These are phyloP conservation scores for Trebouxiophyceae sp. DNA, from an alignment of 163 green algal species.

Conservation along the genomic window DNA sequence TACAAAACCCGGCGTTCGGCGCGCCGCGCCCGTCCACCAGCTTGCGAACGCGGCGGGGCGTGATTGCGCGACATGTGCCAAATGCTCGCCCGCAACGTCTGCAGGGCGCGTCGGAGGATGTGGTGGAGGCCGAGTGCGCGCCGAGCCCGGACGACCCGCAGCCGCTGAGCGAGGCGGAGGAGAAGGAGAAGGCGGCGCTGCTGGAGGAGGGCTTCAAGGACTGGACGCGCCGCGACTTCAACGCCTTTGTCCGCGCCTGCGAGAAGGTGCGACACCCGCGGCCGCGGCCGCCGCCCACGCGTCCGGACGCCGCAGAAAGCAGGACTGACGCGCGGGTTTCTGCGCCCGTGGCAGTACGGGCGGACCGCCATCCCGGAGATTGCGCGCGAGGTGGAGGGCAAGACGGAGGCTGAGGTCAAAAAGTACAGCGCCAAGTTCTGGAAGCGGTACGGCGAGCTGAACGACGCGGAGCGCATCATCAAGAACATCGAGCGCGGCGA, in stretches of 20 bases:
- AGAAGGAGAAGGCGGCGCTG: constrained; percentile 53
- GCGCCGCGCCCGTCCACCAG: too few relatives aligned
- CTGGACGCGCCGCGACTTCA: constrained; percentile 88
- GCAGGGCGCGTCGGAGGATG: constrained; percentile 65
- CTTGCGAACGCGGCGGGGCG: too few relatives aligned
- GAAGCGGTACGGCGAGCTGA: constrained; percentile 80
- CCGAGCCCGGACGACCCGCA: constrained; percentile 59
- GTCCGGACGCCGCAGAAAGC: too few relatives aligned
- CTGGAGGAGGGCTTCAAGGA: constrained; percentile 77
- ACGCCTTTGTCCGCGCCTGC: constrained; percentile 86
- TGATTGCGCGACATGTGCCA: too few relatives aligned
- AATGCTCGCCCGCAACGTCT: too few relatives aligned
- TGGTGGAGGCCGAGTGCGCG: constrained; percentile 41
- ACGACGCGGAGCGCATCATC: constrained; percentile 87
- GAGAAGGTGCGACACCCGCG: constrained; percentile 59
- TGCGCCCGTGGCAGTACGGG: constrained; percentile 58
- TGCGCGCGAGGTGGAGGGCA: constrained; percentile 89
- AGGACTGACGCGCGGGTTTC: too few relatives aligned
- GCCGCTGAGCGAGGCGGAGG: constrained; percentile 82
- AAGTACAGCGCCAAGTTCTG: constrained; percentile 83
- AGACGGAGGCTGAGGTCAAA: constrained; percentile 81
- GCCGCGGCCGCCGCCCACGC: too few relatives aligned
- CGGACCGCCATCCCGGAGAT: constrained; percentile 70
- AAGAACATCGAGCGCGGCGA: constrained; percentile 93
- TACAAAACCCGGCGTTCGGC: too few relatives aligned